These are phyloP conservation scores for Xylariaceae sp. DNA, from an alignment of 2,329 filamentous ascomycete genomes.

Conservation along the genomic window DNA sequence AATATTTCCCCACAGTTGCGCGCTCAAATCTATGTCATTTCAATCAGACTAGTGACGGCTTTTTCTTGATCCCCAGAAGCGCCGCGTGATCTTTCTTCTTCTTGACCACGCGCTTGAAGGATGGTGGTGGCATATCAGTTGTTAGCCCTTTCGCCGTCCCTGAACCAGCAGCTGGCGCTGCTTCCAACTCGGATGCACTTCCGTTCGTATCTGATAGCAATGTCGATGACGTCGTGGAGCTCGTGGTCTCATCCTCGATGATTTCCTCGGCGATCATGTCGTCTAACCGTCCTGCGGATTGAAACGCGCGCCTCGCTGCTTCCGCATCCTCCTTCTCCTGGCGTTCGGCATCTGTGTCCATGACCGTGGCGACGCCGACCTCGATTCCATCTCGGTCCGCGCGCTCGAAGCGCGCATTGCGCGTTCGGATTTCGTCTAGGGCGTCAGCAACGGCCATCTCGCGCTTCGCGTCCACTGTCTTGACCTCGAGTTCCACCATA, in stretches of 20 bases:
- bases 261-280: conserved; percentile 58
- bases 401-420: conserved; percentile 87
- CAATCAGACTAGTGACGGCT: conserved; percentile 61
- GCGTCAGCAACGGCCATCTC: conserved; percentile 98
- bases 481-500: conserved; percentile 94
- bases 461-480: conserved; percentile 88
- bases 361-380: conserved; percentile 57
- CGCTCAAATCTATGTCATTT: neutral
- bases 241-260: conserved; percentile 39
- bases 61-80: conserved; percentile 87
- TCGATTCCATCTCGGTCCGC: conserved; percentile 72
- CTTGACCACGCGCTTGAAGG: conserved; percentile 79
- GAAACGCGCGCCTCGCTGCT: conserved; percentile 79
- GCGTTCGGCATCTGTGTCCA: conserved; percentile 66
- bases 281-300: conserved; percentile 61
- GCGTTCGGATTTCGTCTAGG: conserved; percentile 88
- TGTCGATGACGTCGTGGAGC: conserved; percentile 3
- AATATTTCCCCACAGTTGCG: neutral
- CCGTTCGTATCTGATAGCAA: conserved; percentile 12
- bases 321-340: conserved; percentile 86
- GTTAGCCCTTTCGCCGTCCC: conserved; percentile 13
- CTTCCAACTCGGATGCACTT: neutral
- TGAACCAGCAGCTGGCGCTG: conserved; percentile 38
- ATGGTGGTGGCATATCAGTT: conserved; percentile 61
- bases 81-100: conserved; percentile 84